phyloP scores from a whole-genome alignment of 371 early-diverging fungal species.

The Apophysomyces ossiformis region DNA sequence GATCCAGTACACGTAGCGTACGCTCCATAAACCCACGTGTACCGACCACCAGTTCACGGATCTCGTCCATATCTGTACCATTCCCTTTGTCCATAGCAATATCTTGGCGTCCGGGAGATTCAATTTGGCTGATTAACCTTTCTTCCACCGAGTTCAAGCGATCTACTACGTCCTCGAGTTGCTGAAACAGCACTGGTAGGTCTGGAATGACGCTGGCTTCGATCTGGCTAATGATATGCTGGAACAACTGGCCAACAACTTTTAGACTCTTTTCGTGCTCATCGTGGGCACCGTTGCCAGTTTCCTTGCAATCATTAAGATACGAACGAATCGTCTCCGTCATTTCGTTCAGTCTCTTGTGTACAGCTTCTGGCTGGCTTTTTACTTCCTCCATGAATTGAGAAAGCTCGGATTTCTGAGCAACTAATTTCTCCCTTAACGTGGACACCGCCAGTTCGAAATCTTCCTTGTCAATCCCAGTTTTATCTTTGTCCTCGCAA shows the following conservation, averaged over 20 bases:
- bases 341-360: background rate
- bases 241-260: constrained; percentile 40
- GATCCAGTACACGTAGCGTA: constrained; percentile 37
- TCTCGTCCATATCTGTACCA: constrained; percentile 28
- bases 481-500: constrained; percentile 7
- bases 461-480: constrained; percentile 18
- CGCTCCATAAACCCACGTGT: constrained; percentile 51
- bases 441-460: constrained; percentile 5
- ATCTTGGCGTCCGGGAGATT: background rate
- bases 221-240: constrained; percentile 42
- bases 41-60: constrained; percentile 32
- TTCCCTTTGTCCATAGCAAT: constrained; percentile 7
- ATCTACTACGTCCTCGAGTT: constrained; percentile 41
- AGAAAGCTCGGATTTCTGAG: background rate
- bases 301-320: constrained; percentile 24
- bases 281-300: constrained; percentile 28
- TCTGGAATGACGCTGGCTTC: constrained; percentile 43
- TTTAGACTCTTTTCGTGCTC: constrained; percentile 45
- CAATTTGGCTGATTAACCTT: background rate
- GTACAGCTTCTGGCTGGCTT: background rate
- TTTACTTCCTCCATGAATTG: constrained; percentile 8
- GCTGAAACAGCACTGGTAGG: constrained; percentile 34
- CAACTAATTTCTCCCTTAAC: background rate
- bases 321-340: background rate
- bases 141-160: constrained; percentile 18